Base-by-base conservation (phyloP, 345 rosid species). In the Eucalyptus coolabah region DNA sequence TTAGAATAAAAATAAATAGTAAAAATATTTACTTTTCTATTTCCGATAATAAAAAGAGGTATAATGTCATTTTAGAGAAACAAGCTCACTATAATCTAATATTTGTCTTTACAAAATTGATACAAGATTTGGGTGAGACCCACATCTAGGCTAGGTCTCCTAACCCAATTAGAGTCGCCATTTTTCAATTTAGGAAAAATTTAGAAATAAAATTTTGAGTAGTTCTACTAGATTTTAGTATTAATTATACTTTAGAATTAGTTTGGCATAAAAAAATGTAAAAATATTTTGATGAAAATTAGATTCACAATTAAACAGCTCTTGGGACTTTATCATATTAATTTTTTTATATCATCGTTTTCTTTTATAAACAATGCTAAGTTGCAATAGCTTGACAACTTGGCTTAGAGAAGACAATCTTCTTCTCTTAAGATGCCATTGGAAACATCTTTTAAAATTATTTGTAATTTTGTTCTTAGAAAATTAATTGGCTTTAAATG, bases 261-360 rank as follows among this genome's bases (percentile, higher is more conserved):
- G 63, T 56, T 56, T 56, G 63, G 63, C 6, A 56, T 54, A 56
- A 23, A 56, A 51, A 56, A 54, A 54, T 56, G 5, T 1, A 2
- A 56, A 54, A 21, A 23, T 0, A 0, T 0, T 1, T 23, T 56
- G 26, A 56, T 23, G 6, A 56, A 56, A 56, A 23, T 9, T 56
- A 6, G 1, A 56, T 56, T 56, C 28, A 8, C 5, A 54, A 54
- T 54, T 54, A 0, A 56, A 56, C 3, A 56, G 13, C 63, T 56
- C 63, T 56, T 9, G 3, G 12, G 63, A 56, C 63, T 56, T 23
- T 9, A 23, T 0, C 12, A 56, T 56, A 56, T 56, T 23, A 9
- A 23, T 9, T 56, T 56, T 17, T 56, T 23, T 51, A 56, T 23
- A 23, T 12, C 6, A n/a, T n/a, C 1, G 0, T 56, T 56, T 0